phyloP scores from a whole-genome alignment of 139 green algal genomes.

The Volvox reticuliferus region DNA sequence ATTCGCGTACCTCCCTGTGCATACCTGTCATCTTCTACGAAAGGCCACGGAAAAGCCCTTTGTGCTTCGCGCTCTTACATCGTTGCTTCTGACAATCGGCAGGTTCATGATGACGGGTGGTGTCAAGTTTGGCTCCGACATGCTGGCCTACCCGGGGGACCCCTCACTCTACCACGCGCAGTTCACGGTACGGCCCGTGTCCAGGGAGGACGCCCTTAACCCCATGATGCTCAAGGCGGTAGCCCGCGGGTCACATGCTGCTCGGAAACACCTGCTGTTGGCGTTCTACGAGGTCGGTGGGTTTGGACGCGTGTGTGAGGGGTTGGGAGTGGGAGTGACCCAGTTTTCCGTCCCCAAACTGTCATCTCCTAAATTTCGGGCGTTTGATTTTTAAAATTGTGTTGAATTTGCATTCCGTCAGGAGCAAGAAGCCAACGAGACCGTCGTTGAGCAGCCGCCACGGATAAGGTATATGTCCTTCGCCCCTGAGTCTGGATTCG shows the following conservation, averaged over 20 bases:
- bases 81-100: neutral
- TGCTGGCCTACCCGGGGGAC: conserved; percentile 84
- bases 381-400: no score
- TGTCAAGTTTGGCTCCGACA: conserved; percentile 87
- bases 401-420: no score
- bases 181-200: conserved; percentile 73
- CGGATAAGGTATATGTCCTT: conserved; percentile 23
- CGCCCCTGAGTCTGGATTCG: conserved; percentile 37
- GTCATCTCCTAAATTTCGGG: no score
- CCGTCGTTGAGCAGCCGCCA: neutral
- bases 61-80: no score
- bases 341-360: no score
- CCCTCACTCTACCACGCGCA: conserved; percentile 82
- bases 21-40: no score
- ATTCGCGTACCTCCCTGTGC: neutral
- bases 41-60: no score
- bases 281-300: conserved; percentile 35
- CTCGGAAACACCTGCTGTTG: conserved; percentile 82
- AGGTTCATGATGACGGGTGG: conserved; percentile 77
- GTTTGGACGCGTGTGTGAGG: neutral
- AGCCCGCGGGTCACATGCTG: conserved; percentile 70
- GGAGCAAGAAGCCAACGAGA: no score
- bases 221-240: conserved; percentile 63
- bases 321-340: no score
- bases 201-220: conserved; percentile 42